Evolutionary conservation across 208 protist species (phyloP).

Genomic region (Trypanosomatidae sp.): DNA sequence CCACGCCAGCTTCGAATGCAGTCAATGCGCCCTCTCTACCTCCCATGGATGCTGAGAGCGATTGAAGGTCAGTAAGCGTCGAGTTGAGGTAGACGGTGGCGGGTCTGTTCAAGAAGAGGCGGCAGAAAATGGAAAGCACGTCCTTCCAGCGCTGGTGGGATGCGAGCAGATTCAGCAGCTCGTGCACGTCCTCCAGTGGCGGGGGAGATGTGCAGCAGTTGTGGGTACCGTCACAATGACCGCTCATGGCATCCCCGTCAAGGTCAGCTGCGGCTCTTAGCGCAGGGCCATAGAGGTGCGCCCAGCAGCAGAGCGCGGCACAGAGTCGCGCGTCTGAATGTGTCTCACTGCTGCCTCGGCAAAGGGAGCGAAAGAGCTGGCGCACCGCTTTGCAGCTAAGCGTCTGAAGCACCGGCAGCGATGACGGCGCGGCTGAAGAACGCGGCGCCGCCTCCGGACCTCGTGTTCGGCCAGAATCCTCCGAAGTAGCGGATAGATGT

Average conservation of each 20-base stretch:
- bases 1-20: background rate
- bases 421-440: background rate
- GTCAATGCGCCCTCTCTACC: background rate
- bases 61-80: conserved; percentile 3
- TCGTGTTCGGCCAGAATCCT: background rate
- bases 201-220: background rate
- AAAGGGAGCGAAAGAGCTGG: conserved; percentile 24
- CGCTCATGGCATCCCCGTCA: background rate
- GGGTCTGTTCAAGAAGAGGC: conserved; percentile 31
- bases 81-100: conserved; percentile 15
- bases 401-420: conserved; percentile 8
- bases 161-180: conserved; percentile 59
- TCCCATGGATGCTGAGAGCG: background rate
- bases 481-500: background rate
- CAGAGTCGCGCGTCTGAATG: background rate
- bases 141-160: conserved; percentile 30
- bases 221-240: background rate
- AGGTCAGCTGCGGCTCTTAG: background rate
- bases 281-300: conserved; percentile 24
- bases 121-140: conserved; percentile 41
- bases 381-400: conserved; percentile 24
- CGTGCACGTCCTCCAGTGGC: conserved; percentile 46
- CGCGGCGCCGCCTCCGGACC: background rate
- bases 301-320: conserved; percentile 26
- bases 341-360: background rate